Evolutionary conservation across 2,329 filamentous ascomycete genomes (phyloP).

Genomic region (Sclerotiophoma versabilis): DNA sequence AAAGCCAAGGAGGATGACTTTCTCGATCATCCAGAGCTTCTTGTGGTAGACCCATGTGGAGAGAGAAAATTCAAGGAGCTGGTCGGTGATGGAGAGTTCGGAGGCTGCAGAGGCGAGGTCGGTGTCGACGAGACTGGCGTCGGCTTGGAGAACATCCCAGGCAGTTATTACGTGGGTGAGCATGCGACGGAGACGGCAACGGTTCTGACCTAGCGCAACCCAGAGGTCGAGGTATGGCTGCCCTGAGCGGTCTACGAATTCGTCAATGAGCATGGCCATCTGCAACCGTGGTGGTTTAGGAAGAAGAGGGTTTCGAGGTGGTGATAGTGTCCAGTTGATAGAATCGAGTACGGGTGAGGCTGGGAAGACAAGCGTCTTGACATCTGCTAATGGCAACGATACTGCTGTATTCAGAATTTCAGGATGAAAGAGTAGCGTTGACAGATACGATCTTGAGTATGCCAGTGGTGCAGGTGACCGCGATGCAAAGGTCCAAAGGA

Average conservation of each 20-base stretch:
- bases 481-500: constrained; percentile 76
- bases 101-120: constrained; percentile 50
- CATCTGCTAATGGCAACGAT: constrained; percentile 79
- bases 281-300: constrained; percentile 76
- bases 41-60: constrained; percentile 90
- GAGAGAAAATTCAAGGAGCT: constrained; percentile 72
- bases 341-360: constrained; percentile 74
- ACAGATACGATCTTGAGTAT: constrained; percentile 81
- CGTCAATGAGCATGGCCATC: constrained; percentile 73
- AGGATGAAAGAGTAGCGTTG: constrained; percentile 76
- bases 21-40: constrained; percentile 87
- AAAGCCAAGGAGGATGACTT: constrained; percentile 89
- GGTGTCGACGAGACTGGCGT: constrained; percentile 62
- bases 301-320: constrained; percentile 49
- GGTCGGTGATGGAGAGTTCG: constrained; percentile 39
- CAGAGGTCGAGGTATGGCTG: constrained; percentile 84
- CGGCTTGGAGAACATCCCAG: constrained; percentile 83
- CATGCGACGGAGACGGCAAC: constrained; percentile 87
- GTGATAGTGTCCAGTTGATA: constrained; percentile 77
- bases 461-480: constrained; percentile 83
- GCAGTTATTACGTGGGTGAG: constrained; percentile 82
- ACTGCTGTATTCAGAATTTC: constrained; percentile 70
- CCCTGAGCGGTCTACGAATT: constrained; percentile 63
- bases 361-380: constrained; percentile 79
- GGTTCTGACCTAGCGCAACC: constrained; percentile 85